phyloP scores from a whole-genome alignment of 1,284 basidiomycete genomes.

The Malassezia psittaci region DNA sequence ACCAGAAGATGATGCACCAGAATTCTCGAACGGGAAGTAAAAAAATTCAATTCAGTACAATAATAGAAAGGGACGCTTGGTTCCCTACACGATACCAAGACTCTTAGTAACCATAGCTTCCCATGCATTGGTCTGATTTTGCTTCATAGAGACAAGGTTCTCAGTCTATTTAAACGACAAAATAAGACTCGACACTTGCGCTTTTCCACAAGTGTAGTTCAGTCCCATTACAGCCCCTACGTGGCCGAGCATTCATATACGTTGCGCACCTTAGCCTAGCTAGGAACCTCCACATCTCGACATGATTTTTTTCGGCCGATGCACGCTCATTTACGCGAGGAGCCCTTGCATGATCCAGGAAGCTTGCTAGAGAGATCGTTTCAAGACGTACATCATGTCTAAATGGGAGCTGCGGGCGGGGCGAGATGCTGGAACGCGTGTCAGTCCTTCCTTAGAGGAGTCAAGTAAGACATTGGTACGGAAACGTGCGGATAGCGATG shows the following conservation, averaged over 20 bases:
- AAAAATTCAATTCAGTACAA: background rate
- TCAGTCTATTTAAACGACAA: no score
- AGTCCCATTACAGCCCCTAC: background rate
- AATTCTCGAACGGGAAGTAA: no score
- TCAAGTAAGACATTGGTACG: no score
- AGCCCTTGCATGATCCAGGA: background rate
- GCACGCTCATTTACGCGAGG: conserved; percentile 10
- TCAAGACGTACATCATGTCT: background rate
- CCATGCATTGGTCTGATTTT: no score
- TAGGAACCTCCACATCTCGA: background rate
- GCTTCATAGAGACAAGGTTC: no score
- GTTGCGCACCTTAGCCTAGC: background rate
- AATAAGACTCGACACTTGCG: no score
- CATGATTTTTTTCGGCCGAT: conserved; percentile 7
- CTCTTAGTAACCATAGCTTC: no score
- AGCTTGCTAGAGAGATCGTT: background rate
- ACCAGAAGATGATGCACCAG: no score
- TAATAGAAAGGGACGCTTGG: no score
- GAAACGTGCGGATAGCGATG: conserved; percentile 3
- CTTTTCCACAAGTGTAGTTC: background rate
- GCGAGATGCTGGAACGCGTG: conserved; percentile 4
- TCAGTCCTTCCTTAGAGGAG: background rate
- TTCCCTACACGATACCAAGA: no score
- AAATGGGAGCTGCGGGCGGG: conserved; percentile 2
- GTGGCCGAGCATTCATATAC: background rate